phyloP scores from a whole-genome alignment of 225 moss, liverwort and hornwort genomes.

The Thuidium tamariscinum region DNA sequence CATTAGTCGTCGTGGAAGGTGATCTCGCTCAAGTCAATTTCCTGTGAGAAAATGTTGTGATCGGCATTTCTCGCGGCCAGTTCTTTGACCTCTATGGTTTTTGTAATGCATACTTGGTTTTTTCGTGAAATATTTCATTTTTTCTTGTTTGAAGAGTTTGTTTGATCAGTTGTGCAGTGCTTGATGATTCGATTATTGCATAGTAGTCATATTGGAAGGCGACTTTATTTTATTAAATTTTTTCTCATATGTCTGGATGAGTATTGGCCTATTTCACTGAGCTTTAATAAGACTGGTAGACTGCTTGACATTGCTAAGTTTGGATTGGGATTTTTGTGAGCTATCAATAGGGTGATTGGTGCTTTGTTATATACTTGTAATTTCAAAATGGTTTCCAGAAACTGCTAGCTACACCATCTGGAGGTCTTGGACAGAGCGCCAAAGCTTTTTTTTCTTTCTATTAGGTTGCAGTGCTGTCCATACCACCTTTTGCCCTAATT shows the following conservation, averaged over 20 bases:
- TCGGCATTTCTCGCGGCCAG: background rate
- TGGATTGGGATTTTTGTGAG: background rate
- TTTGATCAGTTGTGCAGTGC: background rate
- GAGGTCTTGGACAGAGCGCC: background rate
- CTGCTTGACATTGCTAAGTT: background rate
- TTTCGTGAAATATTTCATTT: background rate
- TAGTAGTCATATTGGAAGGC: background rate
- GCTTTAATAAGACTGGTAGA: background rate
- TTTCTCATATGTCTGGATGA: background rate
- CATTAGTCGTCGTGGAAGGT: background rate
- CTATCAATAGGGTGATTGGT: background rate
- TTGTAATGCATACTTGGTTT: background rate
- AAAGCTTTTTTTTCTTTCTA: background rate
- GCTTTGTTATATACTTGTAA: background rate
- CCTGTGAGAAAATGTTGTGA: slow-evolving; percentile 14
- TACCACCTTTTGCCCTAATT: background rate
- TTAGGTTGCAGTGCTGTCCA: background rate
- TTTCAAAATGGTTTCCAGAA: background rate
- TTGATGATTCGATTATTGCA: background rate
- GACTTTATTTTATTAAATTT: background rate
- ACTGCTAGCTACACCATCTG: background rate
- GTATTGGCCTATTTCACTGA: background rate
- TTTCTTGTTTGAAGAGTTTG: background rate
- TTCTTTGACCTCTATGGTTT: background rate
- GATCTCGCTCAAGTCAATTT: background rate